Conservation (phyloP, 1,284 basidiomycete genomes). For the Ganoderma leucocontextum region DNA sequence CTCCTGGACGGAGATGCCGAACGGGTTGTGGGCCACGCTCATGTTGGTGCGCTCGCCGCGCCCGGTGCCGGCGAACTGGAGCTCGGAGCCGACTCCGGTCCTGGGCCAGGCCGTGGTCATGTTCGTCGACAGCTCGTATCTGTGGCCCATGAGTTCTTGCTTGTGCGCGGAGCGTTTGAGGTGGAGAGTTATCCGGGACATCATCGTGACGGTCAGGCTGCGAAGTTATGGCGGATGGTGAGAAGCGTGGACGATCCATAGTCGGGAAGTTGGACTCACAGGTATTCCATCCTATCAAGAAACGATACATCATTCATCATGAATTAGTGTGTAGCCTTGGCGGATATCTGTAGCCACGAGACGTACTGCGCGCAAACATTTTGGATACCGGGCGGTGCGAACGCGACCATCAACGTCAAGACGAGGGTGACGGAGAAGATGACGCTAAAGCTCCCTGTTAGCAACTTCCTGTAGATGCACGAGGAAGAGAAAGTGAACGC, state of each 20-base stretch:
- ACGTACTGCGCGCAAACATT: slow-evolving; percentile 65
- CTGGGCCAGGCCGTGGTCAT: background rate
- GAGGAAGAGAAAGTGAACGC: slow-evolving; percentile 4
- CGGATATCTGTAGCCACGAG: too few species aligned
- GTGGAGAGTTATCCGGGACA: slow-evolving; percentile 59
- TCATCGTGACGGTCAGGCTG: slow-evolving; percentile 54
- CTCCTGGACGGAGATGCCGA: slow-evolving; percentile 11
- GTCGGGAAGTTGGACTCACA: slow-evolving; percentile 45
- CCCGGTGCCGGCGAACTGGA: slow-evolving; percentile 3
- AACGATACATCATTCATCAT: slow-evolving; percentile 5
- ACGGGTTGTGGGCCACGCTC: background rate
- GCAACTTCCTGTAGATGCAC: too few species aligned
- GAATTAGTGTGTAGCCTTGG: background rate
- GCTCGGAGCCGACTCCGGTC: background rate
- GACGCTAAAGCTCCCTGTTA: slow-evolving; percentile 44
- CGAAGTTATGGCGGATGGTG: background rate
- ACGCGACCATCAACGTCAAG: slow-evolving; percentile 60
- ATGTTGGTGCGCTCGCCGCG: background rate
- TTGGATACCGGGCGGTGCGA: slow-evolving; percentile 52
- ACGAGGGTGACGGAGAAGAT: slow-evolving; percentile 61
- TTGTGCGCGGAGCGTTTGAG: slow-evolving; percentile 37
- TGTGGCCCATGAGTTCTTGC: background rate
- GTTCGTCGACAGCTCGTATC: slow-evolving; percentile 4
- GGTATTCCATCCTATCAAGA: slow-evolving; percentile 52
- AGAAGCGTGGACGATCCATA: too few species aligned